Conservation (phyloP, 352 stramenopile species). For the Phytophthora pseudosyringae region DNA sequence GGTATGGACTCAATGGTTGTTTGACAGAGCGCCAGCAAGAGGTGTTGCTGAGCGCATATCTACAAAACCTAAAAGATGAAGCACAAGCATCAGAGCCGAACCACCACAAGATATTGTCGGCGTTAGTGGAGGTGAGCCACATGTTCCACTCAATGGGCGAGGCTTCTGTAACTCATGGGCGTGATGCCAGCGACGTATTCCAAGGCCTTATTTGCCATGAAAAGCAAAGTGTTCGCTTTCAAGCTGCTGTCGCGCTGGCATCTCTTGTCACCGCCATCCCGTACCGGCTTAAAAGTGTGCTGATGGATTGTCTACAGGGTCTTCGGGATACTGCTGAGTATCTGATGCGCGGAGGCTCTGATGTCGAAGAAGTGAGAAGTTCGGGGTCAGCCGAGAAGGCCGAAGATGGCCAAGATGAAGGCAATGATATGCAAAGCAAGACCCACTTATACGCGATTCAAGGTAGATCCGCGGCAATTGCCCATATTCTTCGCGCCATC, state of each 20-base stretch:
- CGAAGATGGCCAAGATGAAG: conserved; percentile 39
- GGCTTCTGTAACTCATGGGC: conserved; percentile 52
- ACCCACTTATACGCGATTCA: conserved; percentile 79
- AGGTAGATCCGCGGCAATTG: conserved; percentile 69
- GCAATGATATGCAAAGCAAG: conserved; percentile 61
- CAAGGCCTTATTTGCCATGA: conserved; percentile 61
- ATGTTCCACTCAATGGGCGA: conserved; percentile 77
- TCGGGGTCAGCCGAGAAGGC: conserved; percentile 16
- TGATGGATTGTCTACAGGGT: conserved; percentile 47
- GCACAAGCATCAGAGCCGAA: conserved; percentile 42
- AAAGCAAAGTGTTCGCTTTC: conserved; percentile 80
- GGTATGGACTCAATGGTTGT: conserved; percentile 62
- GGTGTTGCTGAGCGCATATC: conserved; percentile 60
- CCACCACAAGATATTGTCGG: conserved; percentile 72
- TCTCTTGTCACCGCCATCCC: conserved; percentile 73
- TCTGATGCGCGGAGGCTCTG: conserved; percentile 43
- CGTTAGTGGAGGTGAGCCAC: conserved; percentile 71
- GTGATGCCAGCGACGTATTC: conserved; percentile 45
- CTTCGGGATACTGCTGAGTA: conserved; percentile 53
- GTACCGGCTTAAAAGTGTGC: conserved; percentile 61
- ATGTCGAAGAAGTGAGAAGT: conserved; percentile 31
- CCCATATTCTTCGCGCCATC: conserved; percentile 64
- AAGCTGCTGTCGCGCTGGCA: conserved; percentile 66
- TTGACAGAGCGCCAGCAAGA: conserved; percentile 79
- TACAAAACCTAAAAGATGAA: conserved; percentile 59